Evolutionary conservation across 225 moss, liverwort and hornwort species (phyloP), one percentile per base, ranked within the genome.

Genomic region (Physcomitrium patens): DNA sequence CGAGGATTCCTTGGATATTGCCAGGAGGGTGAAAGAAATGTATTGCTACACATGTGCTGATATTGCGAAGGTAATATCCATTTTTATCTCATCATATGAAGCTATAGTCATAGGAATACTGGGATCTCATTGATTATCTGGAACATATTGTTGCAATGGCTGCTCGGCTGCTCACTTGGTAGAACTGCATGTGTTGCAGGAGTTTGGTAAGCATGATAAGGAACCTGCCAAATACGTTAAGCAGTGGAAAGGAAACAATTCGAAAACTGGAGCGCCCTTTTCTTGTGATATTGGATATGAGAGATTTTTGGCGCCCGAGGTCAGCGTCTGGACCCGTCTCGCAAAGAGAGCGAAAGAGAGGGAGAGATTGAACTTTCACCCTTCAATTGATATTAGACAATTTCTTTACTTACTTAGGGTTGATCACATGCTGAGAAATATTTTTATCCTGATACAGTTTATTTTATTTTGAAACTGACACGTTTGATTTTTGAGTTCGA

Each of bases 31-130:
- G 28, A 95, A 95, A 78, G 95, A 95, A 85, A 84, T 85, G 65
- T 91, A 92, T 71, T 95, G 95, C 83, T 95, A 95, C 72, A 95
- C 92, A 12, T 95, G 95, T 88, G 91, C 95, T 47, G 95, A 92
- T 76, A 95, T 95, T 69, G 90, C 91, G 6, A 95, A 95, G 95
- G 95, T 95, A 86, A 5, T 60, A 16, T 57, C 22, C 37, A 11
- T 41, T 63, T 1, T 19, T 57, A 24, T 50, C 19, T 1, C 28
- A 53, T 62, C 3, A 10, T 1, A 27, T 1, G 1, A 57, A 68
- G 54, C 53, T 19, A 73, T 17, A 66, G 45, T 23, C 15, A 52
- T 5, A n/a, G 27, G 2, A 37, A 37, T 37, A 37, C 2, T 73
- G 19, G 9, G 8, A 0, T 9, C 45, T 68, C 45, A 28, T 53